Evolutionary conservation across 2,329 filamentous ascomycete genomes (phyloP).

Genomic region (Thielaviopsis musarum): DNA sequence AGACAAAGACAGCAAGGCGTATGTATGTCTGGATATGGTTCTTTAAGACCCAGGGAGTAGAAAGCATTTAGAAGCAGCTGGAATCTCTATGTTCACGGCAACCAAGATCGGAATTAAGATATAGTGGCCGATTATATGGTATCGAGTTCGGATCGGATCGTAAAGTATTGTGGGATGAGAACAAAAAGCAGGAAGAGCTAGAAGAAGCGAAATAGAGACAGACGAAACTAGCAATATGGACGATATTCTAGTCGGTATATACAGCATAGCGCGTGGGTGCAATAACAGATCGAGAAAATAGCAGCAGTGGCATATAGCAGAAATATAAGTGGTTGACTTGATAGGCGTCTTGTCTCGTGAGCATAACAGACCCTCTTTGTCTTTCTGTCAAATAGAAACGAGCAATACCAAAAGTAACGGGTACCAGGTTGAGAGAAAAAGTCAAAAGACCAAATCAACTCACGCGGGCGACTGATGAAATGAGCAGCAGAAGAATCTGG

Average conservation of each 20-base stretch:
- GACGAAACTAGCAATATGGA: neutral
- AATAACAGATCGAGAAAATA: neutral
- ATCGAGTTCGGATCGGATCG: neutral
- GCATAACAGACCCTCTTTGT: neutral
- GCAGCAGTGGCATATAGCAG: neutral
- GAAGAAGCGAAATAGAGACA: neutral
- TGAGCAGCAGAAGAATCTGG: too few relatives aligned
- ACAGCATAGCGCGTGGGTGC: neutral
- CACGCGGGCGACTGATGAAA: too few relatives aligned
- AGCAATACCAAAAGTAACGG: neutral
- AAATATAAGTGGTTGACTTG: neutral
- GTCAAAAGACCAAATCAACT: neutral
- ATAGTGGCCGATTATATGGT: neutral
- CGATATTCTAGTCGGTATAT: neutral
- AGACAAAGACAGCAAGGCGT: neutral
- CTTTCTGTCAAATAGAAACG: neutral
- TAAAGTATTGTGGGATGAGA: neutral
- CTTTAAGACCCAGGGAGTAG: neutral
- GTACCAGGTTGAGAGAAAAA: neutral
- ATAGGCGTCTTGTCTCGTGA: neutral
- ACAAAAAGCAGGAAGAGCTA: neutral
- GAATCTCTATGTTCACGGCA: neutral
- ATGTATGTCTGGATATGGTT: neutral
- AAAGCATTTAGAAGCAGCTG: neutral
- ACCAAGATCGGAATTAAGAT: neutral